These are phyloP conservation scores for Allium sativum DNA, from an alignment of 106 monocot genomes.

Conservation along the genomic window DNA sequence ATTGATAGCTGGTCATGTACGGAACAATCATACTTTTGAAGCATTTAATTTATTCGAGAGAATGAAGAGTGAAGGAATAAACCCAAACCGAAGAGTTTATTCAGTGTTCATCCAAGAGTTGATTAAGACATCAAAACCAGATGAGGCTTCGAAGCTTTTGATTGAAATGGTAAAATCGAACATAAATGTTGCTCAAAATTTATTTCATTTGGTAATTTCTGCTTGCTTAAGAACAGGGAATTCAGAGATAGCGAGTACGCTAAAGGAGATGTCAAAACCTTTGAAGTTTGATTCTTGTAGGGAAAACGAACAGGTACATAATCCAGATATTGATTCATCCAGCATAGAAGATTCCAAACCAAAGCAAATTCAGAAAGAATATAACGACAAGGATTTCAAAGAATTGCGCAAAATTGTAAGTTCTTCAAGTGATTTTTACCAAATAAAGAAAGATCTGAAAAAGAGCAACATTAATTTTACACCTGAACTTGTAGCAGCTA, in stretches of 20 bases:
- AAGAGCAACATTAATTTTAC: constrained; percentile 32
- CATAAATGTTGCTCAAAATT: constrained; percentile 23
- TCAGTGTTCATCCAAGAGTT: constrained; percentile 70
- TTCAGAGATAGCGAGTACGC: constrained; percentile 24
- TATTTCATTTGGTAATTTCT: constrained; percentile 27
- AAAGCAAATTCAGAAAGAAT: constrained; percentile 6
- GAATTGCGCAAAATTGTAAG: constrained; percentile 45
- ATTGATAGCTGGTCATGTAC: constrained; percentile 58
- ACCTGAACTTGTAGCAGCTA: constrained; percentile 42
- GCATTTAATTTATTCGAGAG: constrained; percentile 48
- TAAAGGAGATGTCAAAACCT: constrained; percentile 24
- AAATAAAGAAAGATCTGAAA: constrained; percentile 31
- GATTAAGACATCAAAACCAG: constrained; percentile 46
- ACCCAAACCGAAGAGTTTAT: constrained; percentile 42
- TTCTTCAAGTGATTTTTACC: constrained; percentile 34
- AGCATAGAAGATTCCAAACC: constrained; percentile 9
- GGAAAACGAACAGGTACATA: constrained; percentile 4
- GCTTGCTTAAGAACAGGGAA: constrained; percentile 36
- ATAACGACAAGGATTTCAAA: constrained; percentile 26
- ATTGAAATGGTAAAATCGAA: constrained; percentile 42
- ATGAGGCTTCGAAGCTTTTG: constrained; percentile 52
- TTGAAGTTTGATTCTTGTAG: constrained; percentile 8
- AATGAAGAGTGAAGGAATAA: constrained; percentile 34
- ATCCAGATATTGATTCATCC: constrained; percentile 10
- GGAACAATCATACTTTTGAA: constrained; percentile 33